Evolutionary conservation across 2,329 filamentous ascomycete genomes (phyloP).

Genomic region (Ophiostoma piceae): DNA sequence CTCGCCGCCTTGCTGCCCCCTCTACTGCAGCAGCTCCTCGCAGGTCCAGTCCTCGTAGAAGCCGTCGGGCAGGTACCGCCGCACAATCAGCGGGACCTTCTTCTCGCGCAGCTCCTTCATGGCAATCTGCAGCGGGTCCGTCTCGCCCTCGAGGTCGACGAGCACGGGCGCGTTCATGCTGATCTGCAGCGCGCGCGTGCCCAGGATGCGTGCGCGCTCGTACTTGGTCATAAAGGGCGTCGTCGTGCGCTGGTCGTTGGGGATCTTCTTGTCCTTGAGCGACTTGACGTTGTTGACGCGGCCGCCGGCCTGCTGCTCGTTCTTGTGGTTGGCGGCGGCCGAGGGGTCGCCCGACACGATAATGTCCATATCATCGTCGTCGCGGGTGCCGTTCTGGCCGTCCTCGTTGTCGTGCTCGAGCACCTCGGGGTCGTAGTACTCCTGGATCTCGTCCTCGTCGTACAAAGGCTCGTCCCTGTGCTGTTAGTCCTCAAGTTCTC

Average conservation of each 20-base stretch:
- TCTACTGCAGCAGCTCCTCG: constrained; percentile 74
- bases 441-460: constrained; percentile 62
- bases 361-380: constrained; percentile 53
- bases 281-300: constrained; percentile 50
- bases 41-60: constrained; percentile 99
- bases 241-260: constrained; percentile 79
- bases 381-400: constrained; percentile 48
- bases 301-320: constrained; percentile 38
- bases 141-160: constrained; percentile 95
- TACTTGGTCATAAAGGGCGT: constrained; percentile 99
- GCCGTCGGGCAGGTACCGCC: constrained; percentile 93
- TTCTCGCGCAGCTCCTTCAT: constrained; percentile 97
- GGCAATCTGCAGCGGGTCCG: constrained; percentile 93
- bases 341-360: constrained; percentile 58
- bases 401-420: constrained; percentile 53
- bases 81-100: constrained; percentile 94
- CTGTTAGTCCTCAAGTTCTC: not conserved
- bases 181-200: constrained; percentile 90
- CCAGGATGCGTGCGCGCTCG: constrained; percentile 86
- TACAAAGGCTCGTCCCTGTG: constrained; percentile 63
- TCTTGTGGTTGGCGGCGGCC: constrained; percentile 48
- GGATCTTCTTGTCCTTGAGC: constrained; percentile 78
- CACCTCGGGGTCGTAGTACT: constrained; percentile 53
- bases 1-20: not conserved
- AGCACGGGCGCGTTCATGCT: constrained; percentile 98